These are phyloP conservation scores for Leccinum huronense DNA, from an alignment of 1,284 basidiomycete species.

Conservation along the genomic window DNA sequence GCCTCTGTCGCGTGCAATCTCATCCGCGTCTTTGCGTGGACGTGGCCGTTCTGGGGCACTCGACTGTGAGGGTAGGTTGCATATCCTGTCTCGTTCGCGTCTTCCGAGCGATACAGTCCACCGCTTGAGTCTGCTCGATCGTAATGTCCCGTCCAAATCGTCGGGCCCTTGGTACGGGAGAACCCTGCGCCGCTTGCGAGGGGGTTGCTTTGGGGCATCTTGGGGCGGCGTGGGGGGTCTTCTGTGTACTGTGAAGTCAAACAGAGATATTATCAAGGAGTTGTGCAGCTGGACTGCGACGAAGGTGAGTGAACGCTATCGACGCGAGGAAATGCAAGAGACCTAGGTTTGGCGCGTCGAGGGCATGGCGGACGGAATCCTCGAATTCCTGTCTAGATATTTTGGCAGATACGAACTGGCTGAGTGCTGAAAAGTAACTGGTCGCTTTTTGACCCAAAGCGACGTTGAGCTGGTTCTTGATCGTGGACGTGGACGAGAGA, in stretches of 20 bases:
- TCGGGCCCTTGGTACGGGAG: slow-evolving; percentile 68
- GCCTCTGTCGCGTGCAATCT: slow-evolving; percentile 69
- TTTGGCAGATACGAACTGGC: slow-evolving; percentile 63
- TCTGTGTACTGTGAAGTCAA: slow-evolving; percentile 71
- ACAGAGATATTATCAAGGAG: slow-evolving; percentile 74
- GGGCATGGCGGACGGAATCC: slow-evolving; percentile 58
- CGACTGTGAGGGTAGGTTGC: slow-evolving; percentile 47
- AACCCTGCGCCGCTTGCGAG: slow-evolving; percentile 66
- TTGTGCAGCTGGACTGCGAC: slow-evolving; percentile 72
- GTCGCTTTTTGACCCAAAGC: slow-evolving; percentile 61
- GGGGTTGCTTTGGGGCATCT: slow-evolving; percentile 58
- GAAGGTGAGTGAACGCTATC: slow-evolving; percentile 10
- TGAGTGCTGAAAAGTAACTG: slow-evolving; percentile 61
- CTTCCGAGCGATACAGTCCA: slow-evolving; percentile 72
- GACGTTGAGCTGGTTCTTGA: slow-evolving; percentile 63
- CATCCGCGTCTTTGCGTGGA: slow-evolving; percentile 54
- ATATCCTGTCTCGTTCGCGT: slow-evolving; percentile 69
- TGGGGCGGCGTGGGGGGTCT: slow-evolving; percentile 62
- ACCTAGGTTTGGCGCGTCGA: slow-evolving; percentile 65
- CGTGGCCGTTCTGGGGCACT: slow-evolving; percentile 39
- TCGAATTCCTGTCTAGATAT: slow-evolving; percentile 76
- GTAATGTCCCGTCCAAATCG: slow-evolving; percentile 50
- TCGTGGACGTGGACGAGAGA: slow-evolving; percentile 69
- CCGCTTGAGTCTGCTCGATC: slow-evolving; percentile 65
- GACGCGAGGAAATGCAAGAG: slow-evolving; percentile 18